A percentile compares a stretch with the other conserved stretches of the same genome.
Conservation (phyloP, 352 stramenopile genomes). For the Phytophthora sp. region DNA sequence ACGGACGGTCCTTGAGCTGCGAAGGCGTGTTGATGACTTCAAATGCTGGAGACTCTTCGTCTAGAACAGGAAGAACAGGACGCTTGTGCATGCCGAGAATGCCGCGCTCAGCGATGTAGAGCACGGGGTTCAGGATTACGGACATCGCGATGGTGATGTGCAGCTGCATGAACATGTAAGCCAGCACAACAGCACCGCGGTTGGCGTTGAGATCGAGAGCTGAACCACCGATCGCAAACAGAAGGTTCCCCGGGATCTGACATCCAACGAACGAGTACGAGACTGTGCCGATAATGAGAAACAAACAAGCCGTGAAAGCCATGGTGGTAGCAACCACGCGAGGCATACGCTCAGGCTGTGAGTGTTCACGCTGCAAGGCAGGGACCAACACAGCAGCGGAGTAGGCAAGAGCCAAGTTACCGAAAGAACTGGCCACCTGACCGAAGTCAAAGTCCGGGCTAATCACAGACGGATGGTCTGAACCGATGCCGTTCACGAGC, state of each 20-base stretch:
- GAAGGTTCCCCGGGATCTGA: slow-evolving; percentile 66
- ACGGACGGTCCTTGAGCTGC: slow-evolving; percentile 26
- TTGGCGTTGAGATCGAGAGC: slow-evolving; percentile 51
- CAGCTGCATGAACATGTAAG: slow-evolving; percentile 70
- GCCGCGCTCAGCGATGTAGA: slow-evolving; percentile 63
- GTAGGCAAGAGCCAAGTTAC: slow-evolving; percentile 67
- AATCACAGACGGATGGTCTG: slow-evolving; percentile 43
- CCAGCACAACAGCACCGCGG: slow-evolving; percentile 56
- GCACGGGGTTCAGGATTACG: slow-evolving; percentile 61
- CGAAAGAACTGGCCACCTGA: slow-evolving; percentile 59
- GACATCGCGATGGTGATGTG: slow-evolving; percentile 70
- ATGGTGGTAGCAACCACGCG: slow-evolving; percentile 58
- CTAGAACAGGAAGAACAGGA: slow-evolving; percentile 17
- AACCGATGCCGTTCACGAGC: slow-evolving; percentile 49
- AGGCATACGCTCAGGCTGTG: slow-evolving; percentile 63
- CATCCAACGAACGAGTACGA: slow-evolving; percentile 60
- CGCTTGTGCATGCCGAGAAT: slow-evolving; percentile 70
- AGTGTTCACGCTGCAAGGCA: slow-evolving; percentile 68
- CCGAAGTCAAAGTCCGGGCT: slow-evolving; percentile 53
- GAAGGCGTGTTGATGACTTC: slow-evolving; percentile 30
- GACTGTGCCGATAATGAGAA: slow-evolving; percentile 54
- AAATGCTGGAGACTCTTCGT: slow-evolving; percentile 45
- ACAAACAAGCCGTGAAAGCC: slow-evolving; percentile 51
- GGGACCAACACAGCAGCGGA: slow-evolving; percentile 63
- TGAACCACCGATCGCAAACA: slow-evolving; percentile 60